Conservation (phyloP, 768 basidiomycete species). For the Nevesoporus exiguus region DNA sequence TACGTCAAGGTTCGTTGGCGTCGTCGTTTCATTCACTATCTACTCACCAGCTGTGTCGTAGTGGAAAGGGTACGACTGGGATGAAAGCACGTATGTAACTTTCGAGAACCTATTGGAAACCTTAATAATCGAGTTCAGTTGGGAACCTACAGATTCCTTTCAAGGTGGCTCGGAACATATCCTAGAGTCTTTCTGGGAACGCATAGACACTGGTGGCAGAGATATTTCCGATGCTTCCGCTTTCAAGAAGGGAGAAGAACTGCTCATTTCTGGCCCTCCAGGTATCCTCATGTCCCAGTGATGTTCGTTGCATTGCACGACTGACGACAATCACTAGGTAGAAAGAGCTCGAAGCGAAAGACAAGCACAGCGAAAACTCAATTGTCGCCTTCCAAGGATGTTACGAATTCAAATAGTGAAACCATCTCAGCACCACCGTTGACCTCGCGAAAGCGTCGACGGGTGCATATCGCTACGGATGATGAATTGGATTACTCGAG, state of each 20-base stretch:
- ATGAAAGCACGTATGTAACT: slow-evolving; percentile 55
- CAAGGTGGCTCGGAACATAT: slow-evolving; percentile 52
- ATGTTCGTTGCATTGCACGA: not conserved
- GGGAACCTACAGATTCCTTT: slow-evolving; percentile 67
- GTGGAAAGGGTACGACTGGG: slow-evolving; percentile 59
- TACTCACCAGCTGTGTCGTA: slow-evolving; percentile 23
- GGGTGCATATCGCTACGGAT: slow-evolving; percentile 3
- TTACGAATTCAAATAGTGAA: slow-evolving; percentile 6
- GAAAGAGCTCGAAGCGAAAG: slow-evolving; percentile 18
- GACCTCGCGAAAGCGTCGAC: slow-evolving; percentile 27
- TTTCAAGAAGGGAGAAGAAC: slow-evolving; percentile 54
- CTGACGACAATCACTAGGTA: slow-evolving; percentile 15
- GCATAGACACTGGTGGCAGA: slow-evolving; percentile 36
- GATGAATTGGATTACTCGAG: slow-evolving; percentile 8
- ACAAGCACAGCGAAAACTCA: slow-evolving; percentile 9
- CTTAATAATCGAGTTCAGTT: slow-evolving; percentile 38
- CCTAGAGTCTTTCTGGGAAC: slow-evolving; percentile 36
- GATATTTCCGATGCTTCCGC: slow-evolving; percentile 45
- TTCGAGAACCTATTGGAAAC: not conserved
- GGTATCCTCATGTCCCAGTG: slow-evolving; percentile 34
- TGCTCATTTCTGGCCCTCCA: slow-evolving; percentile 57
- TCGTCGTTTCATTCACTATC: not conserved
- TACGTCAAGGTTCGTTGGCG: slow-evolving; percentile 49
- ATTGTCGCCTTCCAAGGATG: slow-evolving; percentile 6
- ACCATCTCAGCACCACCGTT: slow-evolving; percentile 20